phyloP scores from a whole-genome alignment of 2,329 filamentous ascomycete genomes.

The Fusarium fujikuroi region DNA sequence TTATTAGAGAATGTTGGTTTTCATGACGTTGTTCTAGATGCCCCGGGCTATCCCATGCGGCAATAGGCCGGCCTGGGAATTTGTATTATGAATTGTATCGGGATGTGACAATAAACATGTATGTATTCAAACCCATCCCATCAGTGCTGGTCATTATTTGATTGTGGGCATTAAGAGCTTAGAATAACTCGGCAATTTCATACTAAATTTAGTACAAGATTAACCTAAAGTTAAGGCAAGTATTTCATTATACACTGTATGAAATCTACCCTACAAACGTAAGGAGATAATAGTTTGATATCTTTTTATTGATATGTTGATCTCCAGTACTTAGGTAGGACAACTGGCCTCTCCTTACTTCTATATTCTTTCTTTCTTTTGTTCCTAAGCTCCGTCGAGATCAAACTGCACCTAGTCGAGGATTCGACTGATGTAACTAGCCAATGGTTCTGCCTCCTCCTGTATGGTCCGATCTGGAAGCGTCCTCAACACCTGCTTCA shows the following conservation, averaged over 20 bases:
- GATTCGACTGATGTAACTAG: conserved; percentile 57
- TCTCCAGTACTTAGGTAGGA: not conserved
- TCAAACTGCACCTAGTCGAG: conserved; percentile 33
- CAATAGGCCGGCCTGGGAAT: conserved; percentile 23
- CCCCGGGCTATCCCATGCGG: conserved; percentile 16
- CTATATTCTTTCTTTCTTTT: not conserved
- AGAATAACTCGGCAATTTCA: not conserved
- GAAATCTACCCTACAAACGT: not conserved
- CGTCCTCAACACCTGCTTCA: conserved; percentile 53
- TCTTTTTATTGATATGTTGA: not conserved
- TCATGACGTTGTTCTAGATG: conserved; percentile 41
- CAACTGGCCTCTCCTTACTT: not conserved
- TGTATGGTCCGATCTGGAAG: conserved; percentile 62
- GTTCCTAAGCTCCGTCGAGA: not conserved
- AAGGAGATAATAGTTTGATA: too few relatives aligned
- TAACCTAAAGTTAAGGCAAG: not conserved
- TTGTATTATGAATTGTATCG: conserved; percentile 39
- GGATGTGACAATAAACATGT: conserved; percentile 34
- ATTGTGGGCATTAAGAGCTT: not conserved
- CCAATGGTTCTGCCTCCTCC: conserved; percentile 61
- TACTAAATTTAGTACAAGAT: too few relatives aligned
- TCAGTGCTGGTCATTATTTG: not conserved
- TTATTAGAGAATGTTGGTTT: conserved; percentile 44
- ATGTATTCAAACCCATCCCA: conserved; percentile 22
- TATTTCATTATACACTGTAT: not conserved